Percentiles rank a stretch among this genome's conserved stretches.
These are phyloP conservation scores for Petasospora rhodanensis DNA, from an alignment of 1,139 yeast species.

Conservation along the genomic window DNA sequence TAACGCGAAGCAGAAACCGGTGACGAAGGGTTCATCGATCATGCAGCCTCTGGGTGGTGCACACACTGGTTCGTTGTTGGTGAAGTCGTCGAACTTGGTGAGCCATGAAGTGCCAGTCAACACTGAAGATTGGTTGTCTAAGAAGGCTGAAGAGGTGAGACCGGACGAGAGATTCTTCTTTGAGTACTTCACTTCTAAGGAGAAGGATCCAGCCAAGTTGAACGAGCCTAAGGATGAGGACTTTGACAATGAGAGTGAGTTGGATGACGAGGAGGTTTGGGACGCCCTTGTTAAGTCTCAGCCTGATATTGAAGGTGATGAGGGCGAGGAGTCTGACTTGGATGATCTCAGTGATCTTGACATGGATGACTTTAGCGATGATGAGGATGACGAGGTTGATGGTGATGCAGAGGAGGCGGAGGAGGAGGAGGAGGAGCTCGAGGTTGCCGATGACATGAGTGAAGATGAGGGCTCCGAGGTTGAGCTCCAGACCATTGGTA, in stretches of 20 bases:
- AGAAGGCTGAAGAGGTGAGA: conserved; percentile 58
- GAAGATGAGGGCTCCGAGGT: conserved; percentile 20
- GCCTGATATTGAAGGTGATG: conserved; percentile 73
- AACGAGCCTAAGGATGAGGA: conserved; percentile 33
- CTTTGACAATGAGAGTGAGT: conserved; percentile 44
- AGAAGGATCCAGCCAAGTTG: conserved; percentile 38
- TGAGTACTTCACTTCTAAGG: conserved; percentile 74
- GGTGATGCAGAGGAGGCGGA: conserved; percentile 28
- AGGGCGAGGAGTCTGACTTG: conserved; percentile 43
- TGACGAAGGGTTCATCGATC: conserved; percentile 78
- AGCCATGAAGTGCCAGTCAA: conserved; percentile 59
- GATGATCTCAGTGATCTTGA: conserved; percentile 40
- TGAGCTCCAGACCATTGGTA: conserved; percentile 25
- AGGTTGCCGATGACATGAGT: conserved; percentile 27
- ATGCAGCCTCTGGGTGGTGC: conserved; percentile 98
- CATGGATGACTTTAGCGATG: conserved; percentile 35
- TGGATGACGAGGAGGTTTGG: conserved; percentile 84
- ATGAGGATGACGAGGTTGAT: conserved; percentile 28
- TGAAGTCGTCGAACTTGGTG: conserved; percentile 54
- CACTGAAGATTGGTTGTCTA: conserved; percentile 75
- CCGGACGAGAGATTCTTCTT: conserved; percentile 91
- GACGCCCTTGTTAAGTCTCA: conserved; percentile 78
- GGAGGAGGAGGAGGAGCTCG: conserved; percentile 27
- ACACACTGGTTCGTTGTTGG: conserved; percentile 65
- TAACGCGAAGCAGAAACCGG: conserved; percentile 76